phyloP scores from a whole-genome alignment of 2,329 filamentous ascomycete species.

The Pestalotiopsis sp. region DNA sequence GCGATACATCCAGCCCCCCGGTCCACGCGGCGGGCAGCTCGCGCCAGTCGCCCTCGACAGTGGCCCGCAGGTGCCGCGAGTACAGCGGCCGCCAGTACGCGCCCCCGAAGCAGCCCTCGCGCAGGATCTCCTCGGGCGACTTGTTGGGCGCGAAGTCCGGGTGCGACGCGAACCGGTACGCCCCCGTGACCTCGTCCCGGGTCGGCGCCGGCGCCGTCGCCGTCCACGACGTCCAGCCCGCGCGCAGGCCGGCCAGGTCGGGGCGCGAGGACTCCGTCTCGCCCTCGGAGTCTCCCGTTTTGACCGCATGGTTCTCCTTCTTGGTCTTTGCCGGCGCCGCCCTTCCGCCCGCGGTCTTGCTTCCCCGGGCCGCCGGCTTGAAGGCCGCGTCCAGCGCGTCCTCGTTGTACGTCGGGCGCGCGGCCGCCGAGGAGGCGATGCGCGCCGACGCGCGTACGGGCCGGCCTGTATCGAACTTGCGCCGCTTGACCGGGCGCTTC shows the following conservation, averaged over 20 bases:
- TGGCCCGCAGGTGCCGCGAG: slow-evolving; percentile 42
- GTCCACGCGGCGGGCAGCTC: slow-evolving; percentile 49
- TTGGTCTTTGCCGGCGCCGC: neutral
- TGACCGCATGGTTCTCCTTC: neutral
- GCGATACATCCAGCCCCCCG: slow-evolving; percentile 36
- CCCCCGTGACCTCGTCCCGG: slow-evolving; percentile 38
- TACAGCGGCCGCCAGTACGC: slow-evolving; percentile 52
- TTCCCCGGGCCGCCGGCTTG: slow-evolving; percentile 3
- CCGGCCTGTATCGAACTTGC: slow-evolving; percentile 33
- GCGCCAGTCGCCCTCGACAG: slow-evolving; percentile 47
- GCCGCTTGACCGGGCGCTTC: slow-evolving; percentile 38
- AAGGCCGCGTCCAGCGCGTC: slow-evolving; percentile 22
- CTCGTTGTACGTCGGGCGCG: slow-evolving; percentile 39
- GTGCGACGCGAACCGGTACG: slow-evolving; percentile 47
- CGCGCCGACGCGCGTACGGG: slow-evolving; percentile 49
- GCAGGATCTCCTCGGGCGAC: slow-evolving; percentile 52
- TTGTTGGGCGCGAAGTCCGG: slow-evolving; percentile 54
- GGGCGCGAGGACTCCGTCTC: neutral
- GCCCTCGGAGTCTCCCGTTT: neutral
- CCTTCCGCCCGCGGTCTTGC: neutral
- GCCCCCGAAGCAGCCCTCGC: slow-evolving; percentile 55
- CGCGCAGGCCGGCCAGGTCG: slow-evolving; percentile 24
- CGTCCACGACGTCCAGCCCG: slow-evolving; percentile 47
- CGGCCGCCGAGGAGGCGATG: slow-evolving; percentile 39
- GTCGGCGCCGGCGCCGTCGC: slow-evolving; percentile 40